Base-by-base conservation (phyloP, 2,329 filamentous ascomycete genomes). In the Aaosphaeria arxii region DNA sequence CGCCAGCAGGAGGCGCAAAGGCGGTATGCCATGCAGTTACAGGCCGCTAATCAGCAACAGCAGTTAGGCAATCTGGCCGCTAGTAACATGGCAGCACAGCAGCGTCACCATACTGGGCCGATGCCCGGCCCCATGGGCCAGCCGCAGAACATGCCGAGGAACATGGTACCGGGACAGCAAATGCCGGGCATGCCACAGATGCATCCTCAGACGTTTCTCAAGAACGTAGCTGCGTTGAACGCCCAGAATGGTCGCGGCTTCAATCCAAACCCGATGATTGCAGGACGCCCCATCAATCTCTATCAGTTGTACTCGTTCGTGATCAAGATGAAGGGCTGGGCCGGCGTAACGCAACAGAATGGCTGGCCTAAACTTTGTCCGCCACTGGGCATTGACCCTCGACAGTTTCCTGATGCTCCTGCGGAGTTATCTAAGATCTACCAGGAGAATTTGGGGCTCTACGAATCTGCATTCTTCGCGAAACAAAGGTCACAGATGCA, bases 1-100 rank as follows among this genome's bases (percentile, higher is more conserved):
- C 63, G 66, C 40, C 77, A 81, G 58, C 77, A 76, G 41, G 79
- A 88, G 53, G 86, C 89, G 38, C 86, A 89, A 61, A 85, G 90
- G 55, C 87, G 90, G 43, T 92, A 95, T 62, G 89, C 95, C 58
- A 88, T 95, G 83, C 87, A 89, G 51, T 71, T 95, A 45, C 88
- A 95, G 61, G 83, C 53, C 32, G 63, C 66, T 44, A 83, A 55
- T 42, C 61, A 64, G 46, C 88, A 91, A 61, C 79, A 87, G 61
- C 83, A 86, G 54, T 75, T 81, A 59, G 68, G 75, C 54, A 67
- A 63, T 33, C 51, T 69, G 36, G 66, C 66, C 1, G 64, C 69
- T 13, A 69, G 61, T 50, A 71, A 70, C 49, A 65, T 70, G 60
- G 69, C 67, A 30, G 67, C 66, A 42, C 41, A 43, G 41, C 67